Conservation (phyloP, 1,139 yeast species). For the Suhomyces chickasaworum region DNA sequence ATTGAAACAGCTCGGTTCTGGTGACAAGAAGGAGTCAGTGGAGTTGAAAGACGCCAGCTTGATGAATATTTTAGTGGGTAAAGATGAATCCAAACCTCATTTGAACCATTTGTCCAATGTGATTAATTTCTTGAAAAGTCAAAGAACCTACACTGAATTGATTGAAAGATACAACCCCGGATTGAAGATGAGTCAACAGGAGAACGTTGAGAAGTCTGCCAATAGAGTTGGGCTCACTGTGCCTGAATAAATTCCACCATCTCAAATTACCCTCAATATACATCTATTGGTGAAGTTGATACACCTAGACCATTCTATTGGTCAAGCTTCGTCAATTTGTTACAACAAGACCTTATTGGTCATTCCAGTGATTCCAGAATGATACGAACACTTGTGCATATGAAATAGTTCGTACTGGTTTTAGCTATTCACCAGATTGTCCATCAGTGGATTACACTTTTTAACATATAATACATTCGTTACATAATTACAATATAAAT, state of each 20-base stretch:
- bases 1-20: constrained; percentile 28
- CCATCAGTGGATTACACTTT: too few species aligned
- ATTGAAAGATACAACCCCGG: constrained; percentile 89
- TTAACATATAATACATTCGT: constrained; percentile 2
- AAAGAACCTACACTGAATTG: constrained; percentile 75
- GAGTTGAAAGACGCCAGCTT: constrained; percentile 23
- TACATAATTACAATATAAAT: constrained; percentile 2
- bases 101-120: constrained; percentile 50
- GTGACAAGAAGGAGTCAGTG: constrained; percentile 19
- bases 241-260: constrained; percentile 17
- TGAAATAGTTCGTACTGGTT: background rate
- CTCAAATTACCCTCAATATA: too few species aligned
- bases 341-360: too few species aligned
- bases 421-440: too few species aligned
- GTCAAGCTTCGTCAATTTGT: too few species aligned
- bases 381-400: background rate
- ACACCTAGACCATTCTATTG: background rate
- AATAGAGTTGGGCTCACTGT: constrained; percentile 70
- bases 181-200: constrained; percentile 71
- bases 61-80: constrained; percentile 28
- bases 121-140: constrained; percentile 62
- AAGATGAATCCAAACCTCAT: constrained; percentile 20
- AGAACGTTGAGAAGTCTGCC: constrained; percentile 78
- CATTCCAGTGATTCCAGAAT: constrained; percentile 15
- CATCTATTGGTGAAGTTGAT: too few species aligned